Conservation (phyloP, 768 basidiomycete species). For the Mrakia frigida region DNA sequence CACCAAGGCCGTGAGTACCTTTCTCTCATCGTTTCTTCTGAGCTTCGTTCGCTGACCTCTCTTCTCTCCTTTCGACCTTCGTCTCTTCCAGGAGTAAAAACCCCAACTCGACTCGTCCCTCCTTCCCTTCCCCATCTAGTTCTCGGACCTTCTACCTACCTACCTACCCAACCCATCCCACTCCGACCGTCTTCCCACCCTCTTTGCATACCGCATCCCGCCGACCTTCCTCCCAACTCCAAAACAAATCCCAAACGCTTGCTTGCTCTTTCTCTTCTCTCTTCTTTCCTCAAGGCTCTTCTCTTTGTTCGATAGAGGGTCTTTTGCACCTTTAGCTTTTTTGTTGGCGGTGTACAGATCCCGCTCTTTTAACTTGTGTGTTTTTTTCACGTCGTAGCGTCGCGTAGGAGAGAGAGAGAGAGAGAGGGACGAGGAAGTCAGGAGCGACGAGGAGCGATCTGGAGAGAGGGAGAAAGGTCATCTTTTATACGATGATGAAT, state of each 20-base stretch:
- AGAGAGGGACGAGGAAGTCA: no score
- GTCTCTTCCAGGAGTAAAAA: constrained; percentile 7
- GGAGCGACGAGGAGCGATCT: no score
- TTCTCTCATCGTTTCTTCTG: not conserved
- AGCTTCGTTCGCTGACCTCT: not conserved
- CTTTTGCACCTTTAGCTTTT: not conserved
- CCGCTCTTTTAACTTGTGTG: not conserved
- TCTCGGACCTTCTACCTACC: not conserved
- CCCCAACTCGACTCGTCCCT: not conserved
- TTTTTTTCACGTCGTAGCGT: not conserved
- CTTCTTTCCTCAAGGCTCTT: not conserved
- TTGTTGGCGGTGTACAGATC: not conserved
- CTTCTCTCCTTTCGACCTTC: not conserved
- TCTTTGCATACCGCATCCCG: not conserved
- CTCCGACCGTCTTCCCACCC: not conserved
- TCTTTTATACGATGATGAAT: no score
- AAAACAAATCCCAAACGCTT: not conserved
- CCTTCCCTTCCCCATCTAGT: not conserved
- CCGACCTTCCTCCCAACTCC: not conserved
- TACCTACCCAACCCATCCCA: no score
- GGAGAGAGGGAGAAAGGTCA: no score
- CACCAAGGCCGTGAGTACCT: constrained; percentile 23
- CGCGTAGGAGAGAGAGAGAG: no score
- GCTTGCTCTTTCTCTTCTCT: no score
- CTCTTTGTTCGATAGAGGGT: constrained; percentile 1